Percentiles rank a stretch among this genome's conserved stretches.
Evolutionary conservation across 768 basidiomycete genomes (phyloP).

Genomic region (Floccularia luteovirens): DNA sequence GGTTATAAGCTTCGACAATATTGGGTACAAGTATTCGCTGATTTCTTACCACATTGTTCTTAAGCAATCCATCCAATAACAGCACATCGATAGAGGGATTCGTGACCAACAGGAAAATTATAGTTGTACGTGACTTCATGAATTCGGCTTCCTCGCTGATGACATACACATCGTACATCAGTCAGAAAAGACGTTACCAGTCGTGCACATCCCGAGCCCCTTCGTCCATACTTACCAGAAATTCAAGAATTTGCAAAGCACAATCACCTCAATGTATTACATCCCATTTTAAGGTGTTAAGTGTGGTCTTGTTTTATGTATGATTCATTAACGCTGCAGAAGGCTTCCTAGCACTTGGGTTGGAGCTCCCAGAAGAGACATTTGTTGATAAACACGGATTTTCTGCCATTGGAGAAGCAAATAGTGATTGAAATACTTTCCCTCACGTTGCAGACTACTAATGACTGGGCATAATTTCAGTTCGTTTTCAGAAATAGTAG

Average conservation of each 20-base stretch:
- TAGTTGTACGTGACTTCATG: conserved; percentile 19
- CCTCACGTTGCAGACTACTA: neutral
- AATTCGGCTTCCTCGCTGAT: neutral
- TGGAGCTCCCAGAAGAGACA: conserved; percentile 32
- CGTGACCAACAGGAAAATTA: conserved; percentile 35
- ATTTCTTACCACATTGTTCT: neutral
- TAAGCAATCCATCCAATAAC: neutral
- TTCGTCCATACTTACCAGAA: conserved; percentile 23
- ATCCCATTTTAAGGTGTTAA: conserved; percentile 26
- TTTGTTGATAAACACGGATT: conserved; percentile 27
- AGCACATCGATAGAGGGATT: conserved; percentile 32
- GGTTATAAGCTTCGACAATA: conserved; percentile 40
- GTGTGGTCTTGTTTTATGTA: neutral
- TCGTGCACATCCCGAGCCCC: conserved; percentile 19
- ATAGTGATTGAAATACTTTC: conserved; percentile 8
- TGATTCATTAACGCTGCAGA: neutral
- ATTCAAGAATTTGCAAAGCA: conserved; percentile 20
- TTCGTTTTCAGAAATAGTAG: conserved; percentile 43
- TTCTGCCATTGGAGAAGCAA: conserved; percentile 10
- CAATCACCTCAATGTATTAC: conserved; percentile 23
- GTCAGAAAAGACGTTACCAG: conserved; percentile 20
- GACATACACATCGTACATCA: conserved; percentile 5
- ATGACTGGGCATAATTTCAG: conserved; percentile 11
- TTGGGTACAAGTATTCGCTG: too few relatives aligned
- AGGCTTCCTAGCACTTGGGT: conserved; percentile 24